Conservation (phyloP, 75 land plant genomes). For the Isoetes taiwanensis region DNA sequence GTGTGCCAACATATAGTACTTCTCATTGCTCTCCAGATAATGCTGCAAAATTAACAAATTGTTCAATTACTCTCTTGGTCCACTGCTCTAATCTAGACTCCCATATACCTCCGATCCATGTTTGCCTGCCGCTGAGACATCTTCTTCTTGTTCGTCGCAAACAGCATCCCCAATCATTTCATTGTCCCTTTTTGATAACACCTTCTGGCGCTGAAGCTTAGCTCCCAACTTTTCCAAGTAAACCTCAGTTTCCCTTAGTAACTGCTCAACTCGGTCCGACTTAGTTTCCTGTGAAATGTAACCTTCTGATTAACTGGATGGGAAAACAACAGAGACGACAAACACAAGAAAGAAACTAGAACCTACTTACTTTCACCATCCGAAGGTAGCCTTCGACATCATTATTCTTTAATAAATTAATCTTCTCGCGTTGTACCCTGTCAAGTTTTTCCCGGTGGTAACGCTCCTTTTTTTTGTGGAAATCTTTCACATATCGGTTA, state of each 20-base stretch:
- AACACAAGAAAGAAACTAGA: neutral
- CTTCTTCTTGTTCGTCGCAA: neutral
- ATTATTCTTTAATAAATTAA: constrained; percentile 86
- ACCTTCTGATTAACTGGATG: no score
- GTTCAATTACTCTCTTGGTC: no score
- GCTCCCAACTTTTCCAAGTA: constrained; percentile 83
- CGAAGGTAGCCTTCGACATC: constrained; percentile 98
- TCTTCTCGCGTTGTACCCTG: constrained; percentile 91
- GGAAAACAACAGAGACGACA: constrained; percentile 5
- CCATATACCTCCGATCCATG: constrained; percentile 13
- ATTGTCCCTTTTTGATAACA: constrained; percentile 31
- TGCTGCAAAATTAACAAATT: constrained; percentile 65
- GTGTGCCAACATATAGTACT: constrained; percentile 90
- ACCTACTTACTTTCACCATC: constrained; percentile 73
- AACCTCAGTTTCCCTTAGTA: constrained; percentile 89
- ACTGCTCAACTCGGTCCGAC: constrained; percentile 91
- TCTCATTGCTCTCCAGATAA: constrained; percentile 96
- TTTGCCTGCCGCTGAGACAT: constrained; percentile 7
- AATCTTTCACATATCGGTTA: constrained; percentile 75
- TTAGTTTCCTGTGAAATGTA: constrained; percentile 65
- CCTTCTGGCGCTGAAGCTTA: constrained; percentile 68
- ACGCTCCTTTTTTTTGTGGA: constrained; percentile 86
- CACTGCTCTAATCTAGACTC: constrained; percentile 50
- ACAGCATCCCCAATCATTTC: constrained; percentile 16
- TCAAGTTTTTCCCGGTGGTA: constrained; percentile 80